Evolutionary conservation across 176 grass and related monocot genomes (phyloP), one percentile per base, ranked within the genome.

Genomic region (Zoysia japonica): DNA sequence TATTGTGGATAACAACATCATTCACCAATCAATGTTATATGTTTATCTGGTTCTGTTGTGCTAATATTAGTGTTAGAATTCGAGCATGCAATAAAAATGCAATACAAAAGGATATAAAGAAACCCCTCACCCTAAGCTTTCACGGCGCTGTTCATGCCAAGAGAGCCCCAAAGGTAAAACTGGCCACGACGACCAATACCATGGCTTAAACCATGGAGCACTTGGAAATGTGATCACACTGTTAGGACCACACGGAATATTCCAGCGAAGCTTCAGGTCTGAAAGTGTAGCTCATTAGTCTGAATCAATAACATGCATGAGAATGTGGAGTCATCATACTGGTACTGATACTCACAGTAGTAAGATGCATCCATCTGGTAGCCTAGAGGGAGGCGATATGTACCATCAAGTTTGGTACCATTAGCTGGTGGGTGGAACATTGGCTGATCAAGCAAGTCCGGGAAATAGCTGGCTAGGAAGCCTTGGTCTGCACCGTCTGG

Each of bases 341-440:
- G 16, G 28, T 86, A 63, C 11, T 47, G 52, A 66, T 35, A 94
- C 86, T 94, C 46, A 91, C 92, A 94, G 72, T 87, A 94, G 79
- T 97, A 97, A 62, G 94, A 97, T 67, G 91, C 94, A 75, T 97
- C 94, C 94, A 97, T 97, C 74, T 97, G 94, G 87, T 97, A 97
- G 57, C 94, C 94, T 83, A 97, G 88, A 80, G 94, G 94, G 67
- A 94, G 91, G 17, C 94, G 94, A 74, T 92, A 97, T 17, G 78
- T 85, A 37, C 94, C 94, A 4, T 75, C 83, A 82, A 97, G 87
- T 78, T 97, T 92, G 59, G 80, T 90, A 68, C 89, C 85, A 85
- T 97, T 97, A 78, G 47, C 67, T 69, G 94, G 91, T 78, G 94
- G 91, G 67, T 87, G 88, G 63, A 97, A 97, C 91, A 94, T 94